These are phyloP conservation scores for Rhodotorula toruloides DNA, from an alignment of 768 basidiomycete species.

Conservation along the genomic window DNA sequence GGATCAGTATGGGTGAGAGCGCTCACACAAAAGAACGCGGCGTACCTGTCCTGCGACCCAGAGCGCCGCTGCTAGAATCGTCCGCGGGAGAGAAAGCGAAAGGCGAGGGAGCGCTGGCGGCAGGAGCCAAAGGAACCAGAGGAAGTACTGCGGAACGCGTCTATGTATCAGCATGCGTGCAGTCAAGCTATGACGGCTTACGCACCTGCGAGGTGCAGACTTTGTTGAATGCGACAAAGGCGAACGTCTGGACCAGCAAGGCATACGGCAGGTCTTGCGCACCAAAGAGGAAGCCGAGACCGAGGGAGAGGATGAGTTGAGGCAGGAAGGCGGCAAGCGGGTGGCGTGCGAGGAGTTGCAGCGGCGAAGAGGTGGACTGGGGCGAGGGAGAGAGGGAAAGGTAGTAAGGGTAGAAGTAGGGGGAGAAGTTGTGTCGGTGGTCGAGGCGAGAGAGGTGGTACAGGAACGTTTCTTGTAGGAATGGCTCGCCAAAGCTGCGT, in stretches of 20 bases:
- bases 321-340: slow-evolving; percentile 41
- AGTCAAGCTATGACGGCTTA: background rate
- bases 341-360: slow-evolving; percentile 15
- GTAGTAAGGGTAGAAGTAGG: slow-evolving; percentile 93
- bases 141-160: slow-evolving; percentile 67
- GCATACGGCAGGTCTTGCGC: slow-evolving; percentile 64
- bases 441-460: slow-evolving; percentile 88
- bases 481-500: slow-evolving; percentile 84
- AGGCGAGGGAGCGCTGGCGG: slow-evolving; percentile 72
- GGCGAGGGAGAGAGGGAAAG: slow-evolving; percentile 49
- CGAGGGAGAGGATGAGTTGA: slow-evolving; percentile 55
- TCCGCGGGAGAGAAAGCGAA: slow-evolving; percentile 21
- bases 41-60: background rate
- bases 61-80: slow-evolving; percentile 40
- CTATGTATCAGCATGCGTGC: background rate
- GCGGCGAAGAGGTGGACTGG: background rate
- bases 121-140: slow-evolving; percentile 89
- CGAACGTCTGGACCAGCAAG: slow-evolving; percentile 85
- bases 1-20: background rate
- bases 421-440: slow-evolving; percentile 96
- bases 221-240: slow-evolving; percentile 95
- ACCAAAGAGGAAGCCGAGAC: slow-evolving; percentile 69
- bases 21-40: no score
- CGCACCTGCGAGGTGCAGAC: slow-evolving; percentile 89
- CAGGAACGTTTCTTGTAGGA: slow-evolving; percentile 83